These are phyloP conservation scores for Lentithecium fluviatile DNA, from an alignment of 495 filamentous ascomycete genomes.

Conservation along the genomic window DNA sequence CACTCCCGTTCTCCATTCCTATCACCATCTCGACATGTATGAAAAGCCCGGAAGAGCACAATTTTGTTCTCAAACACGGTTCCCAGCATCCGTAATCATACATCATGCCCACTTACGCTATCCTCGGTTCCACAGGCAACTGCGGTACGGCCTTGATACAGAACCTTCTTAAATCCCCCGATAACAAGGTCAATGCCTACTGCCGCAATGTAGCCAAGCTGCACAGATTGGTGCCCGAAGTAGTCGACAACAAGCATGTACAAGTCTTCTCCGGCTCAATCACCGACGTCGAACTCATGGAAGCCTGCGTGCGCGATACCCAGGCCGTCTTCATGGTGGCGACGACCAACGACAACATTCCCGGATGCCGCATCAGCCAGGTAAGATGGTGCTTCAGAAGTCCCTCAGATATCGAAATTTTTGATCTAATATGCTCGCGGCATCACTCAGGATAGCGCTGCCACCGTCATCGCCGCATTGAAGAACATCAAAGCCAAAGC, in stretches of 20 bases:
- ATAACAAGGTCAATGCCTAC: conserved; percentile 2
- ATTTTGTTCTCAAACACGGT: too few species aligned
- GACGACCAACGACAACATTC: conserved; percentile 28
- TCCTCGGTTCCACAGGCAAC: conserved; percentile 12
- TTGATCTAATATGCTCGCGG: too few species aligned
- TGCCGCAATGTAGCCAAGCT: conserved; percentile 4
- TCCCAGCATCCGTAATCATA: too few species aligned
- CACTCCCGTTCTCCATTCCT: too few species aligned
- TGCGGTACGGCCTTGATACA: conserved; percentile 1
- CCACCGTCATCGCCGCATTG: conserved; percentile 12
- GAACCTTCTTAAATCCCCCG: neutral
- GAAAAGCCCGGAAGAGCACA: too few species aligned
- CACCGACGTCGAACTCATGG: conserved; percentile 36
- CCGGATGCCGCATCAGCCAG: conserved; percentile 24
- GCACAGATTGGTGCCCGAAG: neutral
- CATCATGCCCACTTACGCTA: conserved; percentile 2
- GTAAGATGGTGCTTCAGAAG: too few species aligned
- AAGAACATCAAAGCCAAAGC: neutral
- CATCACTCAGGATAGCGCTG: conserved; percentile 20
- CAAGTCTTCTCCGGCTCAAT: conserved; percentile 39
- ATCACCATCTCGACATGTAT: too few species aligned
- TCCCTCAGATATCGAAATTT: too few species aligned
- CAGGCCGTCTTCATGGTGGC: conserved; percentile 20
- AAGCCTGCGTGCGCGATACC: conserved; percentile 3
- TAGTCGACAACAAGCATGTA: conserved; percentile 6